These are phyloP conservation scores for Sclerotinia trifoliorum DNA, from an alignment of 2,329 filamentous ascomycete genomes.

Conservation along the genomic window DNA sequence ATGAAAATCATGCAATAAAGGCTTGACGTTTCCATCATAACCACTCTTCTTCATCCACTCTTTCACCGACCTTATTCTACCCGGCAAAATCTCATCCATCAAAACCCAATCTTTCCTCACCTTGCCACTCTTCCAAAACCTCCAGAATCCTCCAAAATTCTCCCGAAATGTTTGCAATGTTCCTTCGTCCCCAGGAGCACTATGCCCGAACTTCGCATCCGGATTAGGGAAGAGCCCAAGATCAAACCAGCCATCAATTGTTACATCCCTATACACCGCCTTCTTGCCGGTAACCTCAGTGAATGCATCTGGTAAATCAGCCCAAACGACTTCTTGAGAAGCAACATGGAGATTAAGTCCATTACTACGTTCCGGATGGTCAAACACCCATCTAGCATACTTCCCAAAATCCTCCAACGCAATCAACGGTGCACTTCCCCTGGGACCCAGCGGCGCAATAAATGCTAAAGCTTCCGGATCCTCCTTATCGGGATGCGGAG, in stretches of 20 bases:
- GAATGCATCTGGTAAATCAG: conserved; percentile 26
- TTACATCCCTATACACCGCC: conserved; percentile 29
- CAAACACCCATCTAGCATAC: conserved; percentile 37
- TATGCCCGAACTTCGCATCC: conserved; percentile 30
- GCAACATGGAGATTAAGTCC: conserved; percentile 35
- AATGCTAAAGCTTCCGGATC: conserved; percentile 27
- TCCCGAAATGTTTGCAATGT: conserved; percentile 29
- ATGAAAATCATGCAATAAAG: conserved; percentile 28
- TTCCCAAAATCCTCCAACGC: conserved; percentile 33
- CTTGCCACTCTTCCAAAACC: conserved; percentile 29
- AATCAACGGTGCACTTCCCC: conserved; percentile 29
- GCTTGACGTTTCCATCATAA: conserved; percentile 27
- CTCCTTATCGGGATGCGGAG: conserved; percentile 22
- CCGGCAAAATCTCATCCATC: conserved; percentile 32
- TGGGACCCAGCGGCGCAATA: conserved; percentile 26
- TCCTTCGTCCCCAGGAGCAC: conserved; percentile 23
- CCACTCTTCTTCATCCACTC: conserved; percentile 33
- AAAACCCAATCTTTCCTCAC: conserved; percentile 29
- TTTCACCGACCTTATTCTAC: conserved; percentile 28
- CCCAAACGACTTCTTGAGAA: conserved; percentile 32
- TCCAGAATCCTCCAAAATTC: conserved; percentile 33
- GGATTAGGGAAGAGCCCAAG: conserved; percentile 23
- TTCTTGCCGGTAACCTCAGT: conserved; percentile 28
- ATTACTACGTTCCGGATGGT: conserved; percentile 29
- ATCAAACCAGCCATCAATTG: conserved; percentile 29